Conservation (phyloP, 352 stramenopile species). For the Phytophthora sp. region DNA sequence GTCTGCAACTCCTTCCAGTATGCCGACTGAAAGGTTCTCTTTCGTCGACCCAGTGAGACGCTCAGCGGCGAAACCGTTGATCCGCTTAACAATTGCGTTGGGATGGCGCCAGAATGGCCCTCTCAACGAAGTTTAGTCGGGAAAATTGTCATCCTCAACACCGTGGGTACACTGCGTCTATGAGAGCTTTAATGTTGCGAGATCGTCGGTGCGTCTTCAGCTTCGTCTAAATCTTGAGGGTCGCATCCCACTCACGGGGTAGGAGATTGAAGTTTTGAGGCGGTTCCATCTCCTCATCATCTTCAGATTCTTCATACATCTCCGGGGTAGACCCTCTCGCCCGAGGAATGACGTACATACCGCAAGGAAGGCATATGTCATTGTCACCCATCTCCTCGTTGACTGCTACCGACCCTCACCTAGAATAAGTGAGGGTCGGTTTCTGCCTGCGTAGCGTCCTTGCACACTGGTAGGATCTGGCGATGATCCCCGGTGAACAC, state of each 20-base stretch:
- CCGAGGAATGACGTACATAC: neutral
- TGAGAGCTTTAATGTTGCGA: neutral
- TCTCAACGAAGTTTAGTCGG: neutral
- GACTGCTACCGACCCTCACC: neutral
- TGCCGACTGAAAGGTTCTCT: neutral
- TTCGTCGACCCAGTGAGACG: no score
- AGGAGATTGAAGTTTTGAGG: neutral
- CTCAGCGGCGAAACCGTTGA: neutral
- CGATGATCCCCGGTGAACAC: slow-evolving; percentile 28
- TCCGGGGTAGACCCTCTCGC: no score
- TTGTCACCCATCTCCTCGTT: no score
- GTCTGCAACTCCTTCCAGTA: neutral
- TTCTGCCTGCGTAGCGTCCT: neutral
- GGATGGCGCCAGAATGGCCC: neutral
- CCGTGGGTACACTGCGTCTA: neutral
- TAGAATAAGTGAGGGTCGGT: slow-evolving; percentile 22
- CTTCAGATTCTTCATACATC: neutral
- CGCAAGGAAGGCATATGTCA: no score
- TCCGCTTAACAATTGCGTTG: neutral
- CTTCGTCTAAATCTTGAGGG: neutral
- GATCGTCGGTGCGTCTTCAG: no score
- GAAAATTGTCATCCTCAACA: neutral
- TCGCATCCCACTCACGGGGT: neutral
- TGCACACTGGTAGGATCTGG: slow-evolving; percentile 31
- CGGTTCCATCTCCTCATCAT: neutral